These are phyloP conservation scores for Phytophthora capsici DNA, from an alignment of 352 stramenopile genomes.

Conservation along the genomic window DNA sequence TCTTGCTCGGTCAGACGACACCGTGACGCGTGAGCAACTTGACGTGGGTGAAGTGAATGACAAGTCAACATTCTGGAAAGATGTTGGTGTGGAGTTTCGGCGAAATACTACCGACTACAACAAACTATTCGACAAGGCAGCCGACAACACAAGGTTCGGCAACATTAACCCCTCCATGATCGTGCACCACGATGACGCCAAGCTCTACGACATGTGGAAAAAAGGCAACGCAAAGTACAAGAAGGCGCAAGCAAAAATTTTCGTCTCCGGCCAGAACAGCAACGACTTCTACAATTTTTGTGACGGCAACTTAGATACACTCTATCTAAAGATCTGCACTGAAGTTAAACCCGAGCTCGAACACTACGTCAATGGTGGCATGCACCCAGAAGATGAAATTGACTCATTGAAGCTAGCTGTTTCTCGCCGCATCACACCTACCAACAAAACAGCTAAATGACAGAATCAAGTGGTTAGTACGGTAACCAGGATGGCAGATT, in stretches of 20 bases:
- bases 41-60: conserved; percentile 1
- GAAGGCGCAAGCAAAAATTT: conserved; percentile 2
- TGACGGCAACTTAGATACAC: neutral
- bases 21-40: neutral
- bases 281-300: conserved; percentile 14
- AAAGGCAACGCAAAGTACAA: no score
- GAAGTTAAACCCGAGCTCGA: conserved; percentile 16
- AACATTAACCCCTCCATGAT: no score
- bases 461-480: conserved; percentile 4
- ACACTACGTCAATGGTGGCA: conserved; percentile 5
- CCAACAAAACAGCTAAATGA: no score
- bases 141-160: no score
- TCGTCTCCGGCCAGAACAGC: neutral
- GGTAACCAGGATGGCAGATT: neutral
- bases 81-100: conserved; percentile 7
- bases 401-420: conserved; percentile 16
- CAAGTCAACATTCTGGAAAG: conserved; percentile 12
- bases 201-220: no score
- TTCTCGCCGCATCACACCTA: no score
- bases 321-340: conserved; percentile 9
- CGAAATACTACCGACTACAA: no score
- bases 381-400: conserved; percentile 4
- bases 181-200: no score
- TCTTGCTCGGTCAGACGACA: conserved; percentile 3
- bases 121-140: no score